These are phyloP conservation scores for Trichocladium uniseriatum DNA, from an alignment of 495 filamentous ascomycete species.

Conservation along the genomic window DNA sequence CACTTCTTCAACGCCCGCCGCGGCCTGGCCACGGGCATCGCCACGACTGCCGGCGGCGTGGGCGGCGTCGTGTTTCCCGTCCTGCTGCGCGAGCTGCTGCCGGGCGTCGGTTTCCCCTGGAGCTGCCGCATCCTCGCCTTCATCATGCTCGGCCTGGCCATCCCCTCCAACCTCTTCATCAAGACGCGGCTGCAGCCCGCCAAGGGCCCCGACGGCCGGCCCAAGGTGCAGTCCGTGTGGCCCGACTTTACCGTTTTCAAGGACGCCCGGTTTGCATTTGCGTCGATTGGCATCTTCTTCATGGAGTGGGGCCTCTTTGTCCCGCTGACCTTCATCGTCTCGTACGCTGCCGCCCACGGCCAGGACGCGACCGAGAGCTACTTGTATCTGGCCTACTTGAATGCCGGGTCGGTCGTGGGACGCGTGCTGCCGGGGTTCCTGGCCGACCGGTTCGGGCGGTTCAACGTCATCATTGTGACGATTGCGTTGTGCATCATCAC, in stretches of 20 bases:
- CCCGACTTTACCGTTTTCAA: slow-evolving; percentile 47
- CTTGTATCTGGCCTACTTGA: slow-evolving; percentile 49
- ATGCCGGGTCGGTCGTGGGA: slow-evolving; percentile 51
- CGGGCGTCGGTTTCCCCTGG: slow-evolving; percentile 48
- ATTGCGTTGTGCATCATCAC: slow-evolving; percentile 56
- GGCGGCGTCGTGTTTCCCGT: slow-evolving; percentile 57
- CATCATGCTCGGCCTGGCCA: slow-evolving; percentile 45
- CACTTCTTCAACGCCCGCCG: slow-evolving; percentile 56
- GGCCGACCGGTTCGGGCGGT: slow-evolving; percentile 52
- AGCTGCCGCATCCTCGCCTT: slow-evolving; percentile 50
- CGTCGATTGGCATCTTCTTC: slow-evolving; percentile 47
- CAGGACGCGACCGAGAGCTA: slow-evolving; percentile 51
- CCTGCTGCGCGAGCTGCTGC: slow-evolving; percentile 40
- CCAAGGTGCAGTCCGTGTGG: slow-evolving; percentile 27
- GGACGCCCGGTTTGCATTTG: slow-evolving; percentile 46
- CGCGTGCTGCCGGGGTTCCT: slow-evolving; percentile 61
- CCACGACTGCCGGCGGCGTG: slow-evolving; percentile 49
- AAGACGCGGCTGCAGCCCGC: slow-evolving; percentile 41
- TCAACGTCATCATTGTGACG: slow-evolving; percentile 45
- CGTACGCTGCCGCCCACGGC: slow-evolving; percentile 45
- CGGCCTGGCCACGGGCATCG: slow-evolving; percentile 56
- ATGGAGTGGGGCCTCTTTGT: slow-evolving; percentile 43
- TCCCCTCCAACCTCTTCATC: slow-evolving; percentile 45
- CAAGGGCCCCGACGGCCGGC: too few species aligned
- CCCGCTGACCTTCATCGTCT: slow-evolving; percentile 38